These are phyloP conservation scores for Prunella vulgaris DNA, from an alignment of 257 asterid species.

Conservation along the genomic window DNA sequence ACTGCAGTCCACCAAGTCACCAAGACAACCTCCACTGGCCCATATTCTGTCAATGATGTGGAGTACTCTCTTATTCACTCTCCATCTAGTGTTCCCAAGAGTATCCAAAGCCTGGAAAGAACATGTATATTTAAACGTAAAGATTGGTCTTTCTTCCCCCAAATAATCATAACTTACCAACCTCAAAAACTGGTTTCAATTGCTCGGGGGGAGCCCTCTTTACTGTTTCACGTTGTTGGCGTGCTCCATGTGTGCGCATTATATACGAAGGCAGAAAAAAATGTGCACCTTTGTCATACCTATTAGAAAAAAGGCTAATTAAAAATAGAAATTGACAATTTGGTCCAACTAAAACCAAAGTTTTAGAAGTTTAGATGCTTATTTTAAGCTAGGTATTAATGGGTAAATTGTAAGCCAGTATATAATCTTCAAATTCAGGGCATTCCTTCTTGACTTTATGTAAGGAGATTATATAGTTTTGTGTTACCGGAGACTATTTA, in stretches of 20 bases:
- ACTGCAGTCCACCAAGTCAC: conserved; percentile 70
- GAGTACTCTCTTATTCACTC: conserved; percentile 85
- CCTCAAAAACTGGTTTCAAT: conserved; percentile 78
- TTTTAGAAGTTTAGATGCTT: neutral
- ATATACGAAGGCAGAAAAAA: conserved; percentile 78
- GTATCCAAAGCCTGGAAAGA: conserved; percentile 79
- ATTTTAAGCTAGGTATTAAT: neutral
- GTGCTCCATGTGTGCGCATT: conserved; percentile 97
- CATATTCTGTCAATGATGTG: conserved; percentile 75
- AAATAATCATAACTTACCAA: conserved; percentile 27
- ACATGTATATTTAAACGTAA: conserved; percentile 8
- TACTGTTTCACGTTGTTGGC: conserved; percentile 83
- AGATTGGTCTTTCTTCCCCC: conserved; percentile 3
- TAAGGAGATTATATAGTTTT: neutral
- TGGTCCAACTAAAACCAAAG: conserved; percentile 2
- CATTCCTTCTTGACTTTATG: conserved; percentile 8
- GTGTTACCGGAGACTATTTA: neutral
- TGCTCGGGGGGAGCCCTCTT: conserved; percentile 63
- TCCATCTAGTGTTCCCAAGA: conserved; percentile 92
- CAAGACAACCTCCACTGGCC: conserved; percentile 92
- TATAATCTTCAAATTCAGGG: conserved; percentile 2
- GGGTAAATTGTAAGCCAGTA: no score
- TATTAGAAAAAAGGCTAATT: conserved; percentile 21
- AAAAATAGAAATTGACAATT: conserved; percentile 8
- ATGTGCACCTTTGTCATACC: conserved; percentile 92